These are phyloP conservation scores for Taphrina populina DNA, from an alignment of 1,139 yeast genomes.

Conservation along the genomic window DNA sequence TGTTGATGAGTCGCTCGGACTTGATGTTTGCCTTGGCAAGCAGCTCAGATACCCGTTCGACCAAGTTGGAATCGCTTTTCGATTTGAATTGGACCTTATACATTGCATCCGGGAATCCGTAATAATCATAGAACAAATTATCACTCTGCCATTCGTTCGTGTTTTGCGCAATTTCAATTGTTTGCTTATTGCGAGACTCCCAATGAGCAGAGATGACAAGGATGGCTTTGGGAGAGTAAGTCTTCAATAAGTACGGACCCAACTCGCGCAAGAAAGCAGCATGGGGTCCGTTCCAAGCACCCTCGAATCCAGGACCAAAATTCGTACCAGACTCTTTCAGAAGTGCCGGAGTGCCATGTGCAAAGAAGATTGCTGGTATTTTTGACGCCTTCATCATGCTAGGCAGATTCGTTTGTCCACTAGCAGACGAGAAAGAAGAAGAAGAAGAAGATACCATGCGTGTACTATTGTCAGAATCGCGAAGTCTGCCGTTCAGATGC, in stretches of 20 bases:
- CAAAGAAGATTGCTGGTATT: slow-evolving; percentile 32
- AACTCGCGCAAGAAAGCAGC: slow-evolving; percentile 14
- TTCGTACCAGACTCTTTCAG: neutral
- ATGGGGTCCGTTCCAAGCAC: slow-evolving; percentile 21
- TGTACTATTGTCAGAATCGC: no score
- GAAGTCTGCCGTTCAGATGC: no score
- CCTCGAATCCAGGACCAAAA: slow-evolving; percentile 4
- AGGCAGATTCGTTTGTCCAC: no score
- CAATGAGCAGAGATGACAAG: slow-evolving; percentile 74
- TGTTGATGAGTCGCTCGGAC: slow-evolving; percentile 46
- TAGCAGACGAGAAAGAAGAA: no score
- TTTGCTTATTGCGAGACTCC: slow-evolving; percentile 52
- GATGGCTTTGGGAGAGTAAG: slow-evolving; percentile 61
- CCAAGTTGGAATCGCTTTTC: slow-evolving; percentile 49
- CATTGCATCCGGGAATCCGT: slow-evolving; percentile 65
- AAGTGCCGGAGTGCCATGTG: slow-evolving; percentile 29
- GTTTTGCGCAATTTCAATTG: slow-evolving; percentile 56
- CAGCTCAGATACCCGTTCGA: slow-evolving; percentile 50
- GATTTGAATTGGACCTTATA: slow-evolving; percentile 63
- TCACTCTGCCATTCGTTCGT: slow-evolving; percentile 41
- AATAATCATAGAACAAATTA: slow-evolving; percentile 65
- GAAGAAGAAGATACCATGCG: no score
- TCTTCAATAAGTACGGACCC: slow-evolving; percentile 38
- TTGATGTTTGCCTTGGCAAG: slow-evolving; percentile 47
- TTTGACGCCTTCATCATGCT: no score